Evolutionary conservation across 2,329 filamentous ascomycete species (phyloP).

Genomic region (Epicoccum nigrum): DNA sequence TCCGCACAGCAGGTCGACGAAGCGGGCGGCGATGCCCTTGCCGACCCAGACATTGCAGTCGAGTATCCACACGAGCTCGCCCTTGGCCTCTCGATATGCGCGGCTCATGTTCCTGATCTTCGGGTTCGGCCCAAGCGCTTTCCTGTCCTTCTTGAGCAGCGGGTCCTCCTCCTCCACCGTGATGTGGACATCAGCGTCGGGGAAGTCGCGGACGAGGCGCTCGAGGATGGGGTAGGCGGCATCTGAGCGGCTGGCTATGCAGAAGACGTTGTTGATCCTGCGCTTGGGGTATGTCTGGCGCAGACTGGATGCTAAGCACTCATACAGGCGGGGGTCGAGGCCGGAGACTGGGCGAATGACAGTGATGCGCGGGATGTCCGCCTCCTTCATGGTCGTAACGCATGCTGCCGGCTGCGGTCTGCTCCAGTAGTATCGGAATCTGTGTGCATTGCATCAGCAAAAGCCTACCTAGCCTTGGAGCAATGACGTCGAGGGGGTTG

Average conservation of each 20-base stretch:
- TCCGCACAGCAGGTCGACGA: slow-evolving; percentile 87
- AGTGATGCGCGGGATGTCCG: slow-evolving; percentile 78
- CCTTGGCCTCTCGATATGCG: slow-evolving; percentile 83
- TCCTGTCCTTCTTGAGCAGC: slow-evolving; percentile 62
- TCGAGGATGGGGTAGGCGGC: slow-evolving; percentile 77
- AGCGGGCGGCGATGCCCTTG: slow-evolving; percentile 77
- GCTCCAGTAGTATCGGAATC: slow-evolving; percentile 61
- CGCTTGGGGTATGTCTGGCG: slow-evolving; percentile 78
- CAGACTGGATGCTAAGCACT: slow-evolving; percentile 88
- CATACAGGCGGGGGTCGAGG: slow-evolving; percentile 85
- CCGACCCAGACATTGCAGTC: slow-evolving; percentile 97
- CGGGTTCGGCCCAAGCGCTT: slow-evolving; percentile 85
- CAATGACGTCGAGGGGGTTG: slow-evolving; percentile 4
- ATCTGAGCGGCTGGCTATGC: slow-evolving; percentile 75
- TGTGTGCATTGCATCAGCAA: slow-evolving; percentile 38
- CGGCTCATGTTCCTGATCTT: slow-evolving; percentile 97
- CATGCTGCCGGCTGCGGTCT: slow-evolving; percentile 52
- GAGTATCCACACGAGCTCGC: slow-evolving; percentile 90
- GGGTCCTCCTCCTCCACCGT: slow-evolving; percentile 85
- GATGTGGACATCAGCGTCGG: slow-evolving; percentile 71
- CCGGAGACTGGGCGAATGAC: slow-evolving; percentile 94
- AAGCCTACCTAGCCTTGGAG: not conserved
- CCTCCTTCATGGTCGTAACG: slow-evolving; percentile 43
- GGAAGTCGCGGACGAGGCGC: slow-evolving; percentile 74
- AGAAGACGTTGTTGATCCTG: slow-evolving; percentile 81